Base-by-base conservation (phyloP, 768 basidiomycete genomes). In the Boletus edulis region DNA sequence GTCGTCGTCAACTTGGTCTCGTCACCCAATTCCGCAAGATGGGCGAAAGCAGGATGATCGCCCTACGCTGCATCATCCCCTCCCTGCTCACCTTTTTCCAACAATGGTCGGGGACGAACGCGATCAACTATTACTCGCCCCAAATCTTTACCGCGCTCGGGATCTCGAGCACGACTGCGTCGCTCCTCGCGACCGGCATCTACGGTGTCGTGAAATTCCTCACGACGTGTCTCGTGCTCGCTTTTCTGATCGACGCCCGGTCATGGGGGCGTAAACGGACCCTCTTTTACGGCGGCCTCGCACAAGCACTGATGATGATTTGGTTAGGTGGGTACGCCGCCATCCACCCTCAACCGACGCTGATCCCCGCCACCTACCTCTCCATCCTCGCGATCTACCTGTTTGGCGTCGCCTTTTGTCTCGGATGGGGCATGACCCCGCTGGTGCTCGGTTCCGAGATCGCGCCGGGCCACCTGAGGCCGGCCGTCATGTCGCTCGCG, bases 31-130 rank as follows among this genome's bases (percentile, higher is more conserved):
- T 70, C 59, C 62, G 51, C 22, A 69, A 64, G 57, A 76, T 73
- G 67, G 71, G 67, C 42, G 72, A 74, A 46, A 68, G 35, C 39
- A 64, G 54, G 51, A 62, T 54, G 15, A 70, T 67, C 18, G 59
- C 62, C 4, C 55, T 70, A 7, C 68, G 72, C 3, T 73, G 70
- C 47, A 20, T 70, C 51, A 67, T 75, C 54, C 73, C 70, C 0
- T 48, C 64, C 2, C 51, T 74, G 37, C 66, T 70, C 46, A 69
- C 72, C 51, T 68, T 73, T 59, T 56, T 71, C 53, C 75, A 73
- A 55, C 75, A 77, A 51, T 74, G 75, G 68, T 63, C 76, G 0
- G 76, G 76, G 27, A 72, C 74, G 44, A 76, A 75, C 63, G 70
- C 74, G 4, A 71, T 77, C 61, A 75, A 75, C 60, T 77, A 76